Evolutionary conservation across 345 rosid species (phyloP), one percentile per base, ranked within the genome.

Genomic region (Durio zibethinus): DNA sequence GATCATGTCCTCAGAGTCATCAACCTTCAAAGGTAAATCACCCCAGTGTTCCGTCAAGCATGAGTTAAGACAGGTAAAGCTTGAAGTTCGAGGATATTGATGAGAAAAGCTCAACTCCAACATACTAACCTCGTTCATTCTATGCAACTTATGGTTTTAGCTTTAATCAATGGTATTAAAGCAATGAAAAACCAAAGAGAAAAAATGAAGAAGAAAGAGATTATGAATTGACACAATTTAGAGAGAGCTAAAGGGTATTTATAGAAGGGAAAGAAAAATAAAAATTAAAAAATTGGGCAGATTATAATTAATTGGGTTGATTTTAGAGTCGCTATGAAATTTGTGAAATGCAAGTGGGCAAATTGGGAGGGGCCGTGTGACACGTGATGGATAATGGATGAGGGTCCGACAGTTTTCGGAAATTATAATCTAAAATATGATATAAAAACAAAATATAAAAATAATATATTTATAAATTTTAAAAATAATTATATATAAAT

Each of bases 11-110:
- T 89, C 88, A 8, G 87, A 83, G 79, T 91, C 90, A 72, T 88
- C 82, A 14, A 84, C 84, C 81, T 80, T 75, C 35, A 89, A 77
- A 0, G 92, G 91, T 78, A 90, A 79, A 67, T 87, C 92, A 7
- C 92, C 94, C 94, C 94, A 90, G 43, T 80, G 79, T 42, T 87
- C 89, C 16, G 89, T 82, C 23, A 88, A 78, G 78, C 90, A 90
- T 27, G 92, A 86, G 80, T 77, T 80, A 83, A 85, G 86, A 66
- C 80, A 76, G 50, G 63, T 33, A 50, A 75, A 82, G 79, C 84
- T 84, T 23, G 89, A 64, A 61, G 76, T 81, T 76, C 87, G 56
- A 56, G 56, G 65, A 61, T 27, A 29, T 20, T 63, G 77, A 47
- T 70, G 77, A 53, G 64, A 52, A 65, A 79, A 66, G 54, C 78